phyloP scores from a whole-genome alignment of 805 yeast species.

The Wickerhamomyces xylosicus region DNA sequence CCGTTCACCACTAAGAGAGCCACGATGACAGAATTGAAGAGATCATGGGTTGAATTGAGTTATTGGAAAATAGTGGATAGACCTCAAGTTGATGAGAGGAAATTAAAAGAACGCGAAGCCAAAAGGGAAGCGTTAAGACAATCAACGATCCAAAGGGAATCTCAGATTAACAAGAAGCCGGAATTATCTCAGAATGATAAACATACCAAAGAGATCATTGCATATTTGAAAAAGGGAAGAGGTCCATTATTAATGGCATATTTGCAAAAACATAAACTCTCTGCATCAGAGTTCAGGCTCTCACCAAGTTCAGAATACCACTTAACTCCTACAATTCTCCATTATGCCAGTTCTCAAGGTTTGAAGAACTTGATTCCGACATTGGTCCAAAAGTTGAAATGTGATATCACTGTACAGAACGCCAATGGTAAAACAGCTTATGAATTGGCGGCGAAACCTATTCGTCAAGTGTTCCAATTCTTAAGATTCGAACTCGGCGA shows the following conservation, averaged over 20 bases:
- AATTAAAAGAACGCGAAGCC: slow-evolving; percentile 17
- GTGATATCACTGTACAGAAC: slow-evolving; percentile 56
- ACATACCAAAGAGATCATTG: slow-evolving; percentile 48
- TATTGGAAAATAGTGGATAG: slow-evolving; percentile 41
- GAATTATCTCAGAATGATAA: slow-evolving; percentile 26
- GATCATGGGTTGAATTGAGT: slow-evolving; percentile 75
- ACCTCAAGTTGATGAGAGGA: slow-evolving; percentile 34
- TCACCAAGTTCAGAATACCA: slow-evolving; percentile 43
- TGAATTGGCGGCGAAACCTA: slow-evolving; percentile 44
- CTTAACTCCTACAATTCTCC: slow-evolving; percentile 64
- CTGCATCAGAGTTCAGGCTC: slow-evolving; percentile 37
- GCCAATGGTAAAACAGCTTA: slow-evolving; percentile 52
- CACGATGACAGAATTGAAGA: slow-evolving; percentile 66
- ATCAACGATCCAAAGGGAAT: slow-evolving; percentile 17
- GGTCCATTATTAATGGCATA: slow-evolving; percentile 65
- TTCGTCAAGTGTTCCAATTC: slow-evolving; percentile 51
- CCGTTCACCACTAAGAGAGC: slow-evolving; percentile 92
- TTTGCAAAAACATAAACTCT: slow-evolving; percentile 45
- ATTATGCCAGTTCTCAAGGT: slow-evolving; percentile 65
- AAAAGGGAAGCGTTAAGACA: slow-evolving; percentile 21
- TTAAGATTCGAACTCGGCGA: slow-evolving; percentile 66
- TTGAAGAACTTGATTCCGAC: slow-evolving; percentile 53
- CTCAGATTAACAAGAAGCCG: slow-evolving; percentile 15
- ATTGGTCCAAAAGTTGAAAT: slow-evolving; percentile 52
- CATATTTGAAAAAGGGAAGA: slow-evolving; percentile 58